Base-by-base conservation (phyloP, 2,329 filamentous ascomycete genomes). In the Fusarium hostae region DNA sequence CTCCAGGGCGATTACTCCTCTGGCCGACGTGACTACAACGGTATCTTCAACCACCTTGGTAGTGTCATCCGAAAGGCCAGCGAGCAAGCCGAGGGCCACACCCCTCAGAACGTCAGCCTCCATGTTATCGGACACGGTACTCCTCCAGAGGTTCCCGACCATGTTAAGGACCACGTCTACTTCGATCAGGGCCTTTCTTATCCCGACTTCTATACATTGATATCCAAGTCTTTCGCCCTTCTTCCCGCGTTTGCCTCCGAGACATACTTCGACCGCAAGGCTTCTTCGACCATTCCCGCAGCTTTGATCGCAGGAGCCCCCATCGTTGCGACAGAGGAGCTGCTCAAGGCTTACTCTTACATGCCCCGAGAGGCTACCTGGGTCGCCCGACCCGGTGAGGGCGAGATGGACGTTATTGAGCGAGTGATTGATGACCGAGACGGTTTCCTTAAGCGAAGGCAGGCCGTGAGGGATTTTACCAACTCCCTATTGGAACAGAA, bases 1-100 rank as follows among this genome's bases (percentile, higher is more conserved):
- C 73, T 78, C 34, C 76, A 78, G 68, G 76, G 76, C 9, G 76
- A 78, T 62, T 78, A 78, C 67, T 76, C 74, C 13, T 71, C 73
- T 7, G 71, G 63, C 9, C 71, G 76, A 47, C 75, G 76, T 66
- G 71, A 78, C 56, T 78, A 78, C 56, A 52, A 71, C 45, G 59
- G 63, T 41, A 76, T 77, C 37, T 78, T 78, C 50, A 70, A 69
- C 45, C 66, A 75, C n/a, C 73, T 78, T 6, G 68, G 66, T 20
- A 60, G 68, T 12, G 74, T 76, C 43, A 51, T 78, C 20, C 70
- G 68, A 32, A 73, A 75, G 63, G 66, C 73, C 26, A 32, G 56
- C 24, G 69, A 71, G n/a, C 22, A 70, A 6, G 30, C 28, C 4
- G 59, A 58, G 7, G 40, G 56, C 5, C 59, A 70, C 20, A 45